Evolutionary conservation across 169 alveolate species (phyloP).

Genomic region (Eimeria tenella): DNA sequence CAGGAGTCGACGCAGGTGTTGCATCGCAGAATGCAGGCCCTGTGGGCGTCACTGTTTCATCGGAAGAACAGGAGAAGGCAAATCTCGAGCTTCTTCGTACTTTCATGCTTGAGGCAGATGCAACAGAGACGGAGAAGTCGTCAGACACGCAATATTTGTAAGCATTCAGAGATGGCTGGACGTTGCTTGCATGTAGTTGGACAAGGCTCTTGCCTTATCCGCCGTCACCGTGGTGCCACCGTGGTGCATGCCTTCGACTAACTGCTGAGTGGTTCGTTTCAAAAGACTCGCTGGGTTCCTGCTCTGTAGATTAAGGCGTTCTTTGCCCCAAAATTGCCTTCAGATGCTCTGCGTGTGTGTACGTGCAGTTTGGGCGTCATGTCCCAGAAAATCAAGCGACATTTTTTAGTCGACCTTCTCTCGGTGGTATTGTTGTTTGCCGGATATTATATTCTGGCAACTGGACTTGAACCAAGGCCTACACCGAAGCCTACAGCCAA

Average conservation of each 20-base stretch:
- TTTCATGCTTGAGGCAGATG: constrained; percentile 41
- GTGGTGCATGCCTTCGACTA: background rate
- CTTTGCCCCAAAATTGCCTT: background rate
- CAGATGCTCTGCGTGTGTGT: background rate
- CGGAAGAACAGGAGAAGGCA: constrained; percentile 1
- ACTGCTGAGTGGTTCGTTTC: background rate
- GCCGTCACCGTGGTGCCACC: background rate
- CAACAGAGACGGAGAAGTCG: constrained; percentile 26
- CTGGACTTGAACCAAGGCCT: constrained; percentile 42
- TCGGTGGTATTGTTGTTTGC: constrained; percentile 18
- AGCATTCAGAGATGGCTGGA: background rate
- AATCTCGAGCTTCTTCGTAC: constrained; percentile 16
- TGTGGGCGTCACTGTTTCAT: no score
- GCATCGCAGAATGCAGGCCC: background rate
- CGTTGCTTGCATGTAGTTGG: background rate
- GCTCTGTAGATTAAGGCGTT: background rate
- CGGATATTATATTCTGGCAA: constrained; percentile 32
- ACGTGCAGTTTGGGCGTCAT: constrained; percentile 22
- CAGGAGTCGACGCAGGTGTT: constrained; percentile 1
- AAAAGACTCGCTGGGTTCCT: background rate
- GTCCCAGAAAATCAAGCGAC: constrained; percentile 37
- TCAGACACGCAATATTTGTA: constrained; percentile 24
- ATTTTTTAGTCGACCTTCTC: constrained; percentile 8
- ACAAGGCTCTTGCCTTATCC: background rate
- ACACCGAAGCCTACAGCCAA: background rate